These are phyloP conservation scores for Tylopilus cervinicoccineus DNA, from an alignment of 768 basidiomycete species.

Conservation along the genomic window DNA sequence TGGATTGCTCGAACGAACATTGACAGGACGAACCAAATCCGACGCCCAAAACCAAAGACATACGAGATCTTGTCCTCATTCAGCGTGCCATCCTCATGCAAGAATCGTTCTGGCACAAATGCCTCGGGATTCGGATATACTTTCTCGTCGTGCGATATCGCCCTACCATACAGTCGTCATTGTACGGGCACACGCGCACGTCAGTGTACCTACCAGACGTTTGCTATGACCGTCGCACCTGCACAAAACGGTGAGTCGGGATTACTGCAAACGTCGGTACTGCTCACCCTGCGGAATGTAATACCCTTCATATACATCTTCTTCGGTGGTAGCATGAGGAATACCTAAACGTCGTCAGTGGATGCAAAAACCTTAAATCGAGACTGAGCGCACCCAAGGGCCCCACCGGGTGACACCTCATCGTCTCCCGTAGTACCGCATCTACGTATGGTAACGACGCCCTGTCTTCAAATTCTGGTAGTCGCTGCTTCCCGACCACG, in stretches of 20 bases:
- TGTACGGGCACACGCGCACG: background rate
- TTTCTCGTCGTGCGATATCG: slow-evolving; percentile 37
- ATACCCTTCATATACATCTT: slow-evolving; percentile 36
- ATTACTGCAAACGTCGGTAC: no score
- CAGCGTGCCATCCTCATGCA: slow-evolving; percentile 16
- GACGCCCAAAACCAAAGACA: slow-evolving; percentile 21
- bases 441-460: slow-evolving; percentile 30
- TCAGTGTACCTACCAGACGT: slow-evolving; percentile 6
- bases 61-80: slow-evolving; percentile 11
- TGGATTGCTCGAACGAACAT: background rate
- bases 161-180: slow-evolving; percentile 24
- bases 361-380: background rate
- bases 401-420: slow-evolving; percentile 27
- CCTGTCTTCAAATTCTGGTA: slow-evolving; percentile 31
- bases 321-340: slow-evolving; percentile 36
- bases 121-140: slow-evolving; percentile 30
- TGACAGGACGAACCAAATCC: slow-evolving; percentile 12
- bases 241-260: background rate
- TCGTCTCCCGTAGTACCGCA: slow-evolving; percentile 31
- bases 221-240: slow-evolving; percentile 12
- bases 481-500: slow-evolving; percentile 24
- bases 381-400: slow-evolving; percentile 20
- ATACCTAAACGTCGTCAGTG: slow-evolving; percentile 27
- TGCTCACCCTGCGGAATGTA: slow-evolving; percentile 26
- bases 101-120: slow-evolving; percentile 40